Conservation (phyloP, 257 asterid genomes). For the Solanum paucissectum region DNA sequence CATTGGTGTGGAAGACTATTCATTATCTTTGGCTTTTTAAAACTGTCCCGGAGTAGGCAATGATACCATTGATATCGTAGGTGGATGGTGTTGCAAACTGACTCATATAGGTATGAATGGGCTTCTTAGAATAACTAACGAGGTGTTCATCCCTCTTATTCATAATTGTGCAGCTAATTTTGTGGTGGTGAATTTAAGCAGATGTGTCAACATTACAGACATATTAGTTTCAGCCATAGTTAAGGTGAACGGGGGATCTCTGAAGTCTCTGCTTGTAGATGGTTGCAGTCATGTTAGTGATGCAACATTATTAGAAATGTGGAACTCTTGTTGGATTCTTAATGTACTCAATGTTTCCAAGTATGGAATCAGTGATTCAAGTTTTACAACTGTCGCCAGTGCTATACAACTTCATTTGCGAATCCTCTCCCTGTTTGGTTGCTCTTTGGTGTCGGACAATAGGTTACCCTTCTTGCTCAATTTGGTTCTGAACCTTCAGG, state of each 20-base stretch:
- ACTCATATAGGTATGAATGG: constrained; percentile 38
- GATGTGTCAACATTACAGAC: constrained; percentile 53
- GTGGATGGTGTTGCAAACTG: constrained; percentile 43
- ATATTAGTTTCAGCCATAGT: constrained; percentile 32
- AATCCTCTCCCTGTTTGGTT: constrained; percentile 48
- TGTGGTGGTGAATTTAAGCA: constrained; percentile 50
- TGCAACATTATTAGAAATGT: constrained; percentile 43
- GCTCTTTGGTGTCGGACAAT: constrained; percentile 38
- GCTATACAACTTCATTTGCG: constrained; percentile 43
- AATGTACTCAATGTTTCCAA: constrained; percentile 56
- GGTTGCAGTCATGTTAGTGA: constrained; percentile 50
- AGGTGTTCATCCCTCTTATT: constrained; percentile 51
- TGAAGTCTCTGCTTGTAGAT: constrained; percentile 41
- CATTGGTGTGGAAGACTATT: constrained; percentile 48
- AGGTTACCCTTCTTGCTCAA: constrained; percentile 39
- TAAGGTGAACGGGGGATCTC: constrained; percentile 46
- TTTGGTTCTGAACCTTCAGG: constrained; percentile 42
- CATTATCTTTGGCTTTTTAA: constrained; percentile 36
- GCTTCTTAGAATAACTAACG: constrained; percentile 40
- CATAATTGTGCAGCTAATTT: constrained; percentile 41
- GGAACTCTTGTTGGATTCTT: constrained; percentile 37
- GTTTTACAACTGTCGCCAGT: constrained; percentile 44
- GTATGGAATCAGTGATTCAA: constrained; percentile 41
- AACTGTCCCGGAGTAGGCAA: constrained; percentile 60
- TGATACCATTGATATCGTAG: constrained; percentile 31